phyloP scores from a whole-genome alignment of 2,329 filamentous ascomycete genomes.

The Cladosporium sphaerospermum region DNA sequence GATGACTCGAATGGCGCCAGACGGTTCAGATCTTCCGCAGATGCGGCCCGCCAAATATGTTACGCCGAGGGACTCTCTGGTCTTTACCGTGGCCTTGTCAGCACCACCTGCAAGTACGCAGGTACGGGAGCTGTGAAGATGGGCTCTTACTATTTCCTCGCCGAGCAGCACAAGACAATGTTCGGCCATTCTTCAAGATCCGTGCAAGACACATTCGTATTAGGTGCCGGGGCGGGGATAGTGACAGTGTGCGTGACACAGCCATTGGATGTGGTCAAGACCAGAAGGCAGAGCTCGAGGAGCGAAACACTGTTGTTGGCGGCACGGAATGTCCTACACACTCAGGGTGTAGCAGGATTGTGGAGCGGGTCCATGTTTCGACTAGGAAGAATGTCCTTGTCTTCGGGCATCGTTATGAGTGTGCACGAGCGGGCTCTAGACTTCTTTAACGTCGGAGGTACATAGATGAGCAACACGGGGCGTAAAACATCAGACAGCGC shows the following conservation, averaged over 20 bases:
- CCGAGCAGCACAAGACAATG: conserved; percentile 1
- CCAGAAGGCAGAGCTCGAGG: conserved; percentile 27
- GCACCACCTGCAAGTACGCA: conserved; percentile 45
- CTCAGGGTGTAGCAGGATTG: not conserved
- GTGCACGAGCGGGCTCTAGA: too few relatives aligned
- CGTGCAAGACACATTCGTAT: conserved; percentile 21
- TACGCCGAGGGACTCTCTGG: conserved; percentile 37
- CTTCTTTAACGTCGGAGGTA: too few relatives aligned
- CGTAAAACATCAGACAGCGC: too few relatives aligned
- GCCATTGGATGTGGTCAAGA: conserved; percentile 41
- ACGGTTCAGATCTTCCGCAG: conserved; percentile 11
- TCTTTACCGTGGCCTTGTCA: conserved; percentile 41
- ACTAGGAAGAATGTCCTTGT: conserved; percentile 6
- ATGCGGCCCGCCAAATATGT: conserved; percentile 22
- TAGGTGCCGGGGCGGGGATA: conserved; percentile 26
- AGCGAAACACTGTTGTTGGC: conserved; percentile 1
- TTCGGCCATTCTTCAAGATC: not conserved
- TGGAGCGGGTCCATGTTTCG: conserved; percentile 9
- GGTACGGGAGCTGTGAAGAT: conserved; percentile 44
- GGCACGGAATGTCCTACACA: not conserved
- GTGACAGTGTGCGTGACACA: conserved; percentile 38
- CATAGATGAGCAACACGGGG: too few relatives aligned
- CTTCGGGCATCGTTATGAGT: conserved; percentile 6
- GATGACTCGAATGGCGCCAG: conserved; percentile 20
- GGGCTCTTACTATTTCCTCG: conserved; percentile 36